These are phyloP conservation scores for Phytopythium aichiense DNA, from an alignment of 352 stramenopile genomes.

Conservation along the genomic window DNA sequence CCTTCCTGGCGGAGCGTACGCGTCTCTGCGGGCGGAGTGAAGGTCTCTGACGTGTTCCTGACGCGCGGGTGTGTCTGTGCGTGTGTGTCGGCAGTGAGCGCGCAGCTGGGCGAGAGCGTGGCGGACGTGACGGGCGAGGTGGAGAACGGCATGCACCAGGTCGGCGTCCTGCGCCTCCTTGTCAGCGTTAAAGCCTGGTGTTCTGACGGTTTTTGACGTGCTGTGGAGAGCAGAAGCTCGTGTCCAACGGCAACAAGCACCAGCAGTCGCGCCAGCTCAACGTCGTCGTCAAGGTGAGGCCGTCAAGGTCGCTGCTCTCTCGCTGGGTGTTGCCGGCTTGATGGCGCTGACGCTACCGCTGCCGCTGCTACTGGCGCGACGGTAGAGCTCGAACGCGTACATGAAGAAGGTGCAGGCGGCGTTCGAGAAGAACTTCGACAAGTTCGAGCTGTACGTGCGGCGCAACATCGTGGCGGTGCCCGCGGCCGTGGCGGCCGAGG, in stretches of 20 bases:
- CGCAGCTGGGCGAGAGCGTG: constrained; percentile 40
- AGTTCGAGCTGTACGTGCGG: constrained; percentile 75
- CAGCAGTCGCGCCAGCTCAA: constrained; percentile 60
- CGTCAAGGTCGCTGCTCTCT: not conserved
- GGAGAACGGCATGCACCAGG: constrained; percentile 67
- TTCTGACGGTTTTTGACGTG: not conserved
- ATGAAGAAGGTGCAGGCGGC: constrained; percentile 50
- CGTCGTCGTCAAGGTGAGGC: constrained; percentile 48
- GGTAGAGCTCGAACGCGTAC: constrained; percentile 53
- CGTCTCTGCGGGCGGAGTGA: not conserved
- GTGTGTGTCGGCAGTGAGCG: constrained; percentile 25
- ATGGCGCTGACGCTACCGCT: too few relatives aligned
- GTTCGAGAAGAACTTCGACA: constrained; percentile 85
- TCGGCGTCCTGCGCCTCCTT: not conserved
- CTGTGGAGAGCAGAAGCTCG: constrained; percentile 21
- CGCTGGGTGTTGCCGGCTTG: not conserved
- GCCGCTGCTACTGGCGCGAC: not conserved
- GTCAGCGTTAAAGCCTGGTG: too few relatives aligned
- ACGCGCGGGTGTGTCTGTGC: not conserved
- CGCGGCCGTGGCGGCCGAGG: constrained; percentile 31
- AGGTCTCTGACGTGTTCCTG: not conserved
- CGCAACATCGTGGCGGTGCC: constrained; percentile 73
- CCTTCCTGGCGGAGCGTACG: constrained; percentile 58
- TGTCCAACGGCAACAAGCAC: constrained; percentile 52
- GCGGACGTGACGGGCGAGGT: constrained; percentile 54